Percentiles rank a stretch among this genome's conserved stretches.
Conservation (phyloP, 441 rosid species). For the Syzygium malaccense region DNA sequence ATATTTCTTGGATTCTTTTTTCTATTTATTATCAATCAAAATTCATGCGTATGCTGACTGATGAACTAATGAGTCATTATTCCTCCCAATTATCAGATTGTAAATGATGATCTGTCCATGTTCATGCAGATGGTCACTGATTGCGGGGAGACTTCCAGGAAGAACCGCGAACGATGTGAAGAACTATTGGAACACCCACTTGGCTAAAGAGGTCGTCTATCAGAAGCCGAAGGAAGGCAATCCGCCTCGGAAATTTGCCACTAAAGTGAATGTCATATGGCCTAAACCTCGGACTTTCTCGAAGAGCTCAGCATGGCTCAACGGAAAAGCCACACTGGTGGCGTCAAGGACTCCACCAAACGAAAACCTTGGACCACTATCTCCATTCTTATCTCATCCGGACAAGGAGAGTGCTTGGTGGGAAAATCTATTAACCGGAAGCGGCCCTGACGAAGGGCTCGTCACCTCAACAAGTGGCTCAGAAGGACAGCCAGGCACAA, state of each 20-base stretch:
- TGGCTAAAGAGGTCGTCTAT: background rate
- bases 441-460: background rate
- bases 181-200: constrained; percentile 8
- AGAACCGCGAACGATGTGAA: constrained; percentile 18
- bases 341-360: background rate
- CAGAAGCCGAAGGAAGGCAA: background rate
- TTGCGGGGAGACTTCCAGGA: constrained; percentile 10
- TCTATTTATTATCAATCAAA: no score
- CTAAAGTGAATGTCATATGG: background rate
- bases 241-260: background rate
- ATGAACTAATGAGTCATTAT: background rate
- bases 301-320: background rate
- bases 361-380: background rate
- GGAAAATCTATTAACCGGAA: background rate
- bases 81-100: background rate
- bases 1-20: no score
- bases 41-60: background rate
- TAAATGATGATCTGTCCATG: background rate
- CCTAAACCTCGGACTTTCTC: background rate
- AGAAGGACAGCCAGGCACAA: background rate
- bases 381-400: background rate
- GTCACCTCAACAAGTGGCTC: background rate
- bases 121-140: constrained; percentile 1
- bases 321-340: background rate
- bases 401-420: background rate